These are phyloP conservation scores for Sporothrix luriei DNA, from an alignment of 2,329 filamentous ascomycete species.

Conservation along the genomic window DNA sequence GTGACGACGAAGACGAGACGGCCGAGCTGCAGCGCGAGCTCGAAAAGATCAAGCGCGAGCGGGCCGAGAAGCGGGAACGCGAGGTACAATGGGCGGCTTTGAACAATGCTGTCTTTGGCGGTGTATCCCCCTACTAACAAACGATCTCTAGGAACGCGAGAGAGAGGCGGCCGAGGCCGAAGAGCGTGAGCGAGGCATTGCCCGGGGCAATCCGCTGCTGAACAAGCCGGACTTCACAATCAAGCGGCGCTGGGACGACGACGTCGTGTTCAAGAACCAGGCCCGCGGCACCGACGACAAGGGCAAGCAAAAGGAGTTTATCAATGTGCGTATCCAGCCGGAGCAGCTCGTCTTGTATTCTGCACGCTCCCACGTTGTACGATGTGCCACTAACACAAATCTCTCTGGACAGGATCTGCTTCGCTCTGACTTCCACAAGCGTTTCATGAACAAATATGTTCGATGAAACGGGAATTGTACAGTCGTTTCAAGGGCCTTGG, in stretches of 20 bases:
- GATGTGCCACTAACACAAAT: slow-evolving; percentile 10
- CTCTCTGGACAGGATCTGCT: slow-evolving; percentile 67
- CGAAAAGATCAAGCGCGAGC: slow-evolving; percentile 88
- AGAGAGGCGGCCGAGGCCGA: slow-evolving; percentile 79
- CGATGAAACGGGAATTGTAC: slow-evolving; percentile 44
- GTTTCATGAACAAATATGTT: slow-evolving; percentile 82
- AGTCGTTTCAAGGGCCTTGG: too few species aligned
- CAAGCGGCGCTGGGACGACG: slow-evolving; percentile 94
- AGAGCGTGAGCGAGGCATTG: slow-evolving; percentile 82
- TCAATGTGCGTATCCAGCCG: slow-evolving; percentile 70
- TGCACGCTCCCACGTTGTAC: too few species aligned
- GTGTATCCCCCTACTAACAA: not conserved
- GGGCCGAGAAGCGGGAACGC: slow-evolving; percentile 76
- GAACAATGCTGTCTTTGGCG: too few species aligned
- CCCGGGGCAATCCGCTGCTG: slow-evolving; percentile 86
- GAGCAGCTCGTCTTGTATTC: not conserved
- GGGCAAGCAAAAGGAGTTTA: slow-evolving; percentile 86
- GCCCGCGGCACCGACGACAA: slow-evolving; percentile 91
- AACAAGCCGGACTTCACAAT: slow-evolving; percentile 88
- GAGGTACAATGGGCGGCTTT: slow-evolving; percentile 51
- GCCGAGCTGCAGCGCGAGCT: slow-evolving; percentile 89
- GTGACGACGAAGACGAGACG: slow-evolving; percentile 74
- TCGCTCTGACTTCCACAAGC: slow-evolving; percentile 94
- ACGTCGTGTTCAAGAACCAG: slow-evolving; percentile 99
- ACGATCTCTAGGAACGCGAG: slow-evolving; percentile 68